Conservation (phyloP, 2,329 filamentous ascomycete species). For the Botrytis paeoniae region DNA sequence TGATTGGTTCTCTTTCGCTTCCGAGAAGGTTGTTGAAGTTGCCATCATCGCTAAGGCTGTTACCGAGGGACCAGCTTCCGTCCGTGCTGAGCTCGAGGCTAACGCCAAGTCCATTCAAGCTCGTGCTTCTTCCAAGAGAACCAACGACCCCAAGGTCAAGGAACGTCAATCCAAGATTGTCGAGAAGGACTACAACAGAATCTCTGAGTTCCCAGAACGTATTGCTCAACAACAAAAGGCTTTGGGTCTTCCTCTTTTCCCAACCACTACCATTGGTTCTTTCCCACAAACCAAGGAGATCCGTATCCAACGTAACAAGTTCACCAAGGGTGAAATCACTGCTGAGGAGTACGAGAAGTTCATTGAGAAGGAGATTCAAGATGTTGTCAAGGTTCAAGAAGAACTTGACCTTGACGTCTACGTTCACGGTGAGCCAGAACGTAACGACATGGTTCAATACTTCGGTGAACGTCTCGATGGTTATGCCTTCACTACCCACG, state of each 20-base stretch:
- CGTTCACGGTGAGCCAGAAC: constrained; percentile 98
- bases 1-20: constrained; percentile 98
- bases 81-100: constrained; percentile 86
- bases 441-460: constrained; percentile 99
- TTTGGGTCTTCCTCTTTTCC: constrained; percentile 94
- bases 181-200: constrained; percentile 82
- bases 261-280: constrained; percentile 97
- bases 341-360: constrained; percentile 93
- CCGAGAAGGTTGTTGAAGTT: constrained; percentile 89
- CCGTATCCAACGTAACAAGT: constrained; percentile 92
- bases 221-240: constrained; percentile 86
- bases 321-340: constrained; percentile 98
- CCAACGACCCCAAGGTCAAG: constrained; percentile 97
- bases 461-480: constrained; percentile 96
- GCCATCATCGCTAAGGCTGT: constrained; percentile 95
- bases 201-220: constrained; percentile 81
- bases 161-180: constrained; percentile 89
- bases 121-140: constrained; percentile 87
- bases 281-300: constrained; percentile 99
- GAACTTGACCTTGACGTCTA: constrained; percentile 96
- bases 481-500: constrained; percentile 98
- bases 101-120: constrained; percentile 93
- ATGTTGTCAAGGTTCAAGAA: constrained; percentile 94
- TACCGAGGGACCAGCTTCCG: constrained; percentile 83
- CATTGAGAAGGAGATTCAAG: constrained; percentile 97